Percentiles rank a stretch among this genome's conserved stretches.
phyloP scores from a whole-genome alignment of 2,329 filamentous ascomycete species.

The Phaeosphaeria sp. region DNA sequence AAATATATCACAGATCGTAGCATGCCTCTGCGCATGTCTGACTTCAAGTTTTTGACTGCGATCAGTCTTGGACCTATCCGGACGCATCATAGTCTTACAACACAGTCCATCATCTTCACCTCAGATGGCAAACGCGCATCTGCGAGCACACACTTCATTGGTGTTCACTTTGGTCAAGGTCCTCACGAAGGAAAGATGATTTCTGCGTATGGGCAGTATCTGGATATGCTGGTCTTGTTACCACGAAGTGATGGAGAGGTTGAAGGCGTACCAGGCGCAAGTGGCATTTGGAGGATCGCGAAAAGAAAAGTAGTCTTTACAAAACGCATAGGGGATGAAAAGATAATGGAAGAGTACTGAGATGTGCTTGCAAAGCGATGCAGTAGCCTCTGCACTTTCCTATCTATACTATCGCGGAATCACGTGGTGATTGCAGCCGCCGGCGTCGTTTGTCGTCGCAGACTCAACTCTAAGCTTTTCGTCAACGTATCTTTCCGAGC shows the following conservation, averaged over 20 bases:
- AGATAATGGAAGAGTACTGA: constrained; percentile 43
- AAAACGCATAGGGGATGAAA: constrained; percentile 42
- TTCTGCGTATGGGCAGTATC: constrained; percentile 52
- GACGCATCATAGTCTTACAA: constrained; percentile 53
- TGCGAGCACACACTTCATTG: constrained; percentile 51
- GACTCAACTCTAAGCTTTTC: background rate
- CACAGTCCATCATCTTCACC: constrained; percentile 47
- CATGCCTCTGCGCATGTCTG: background rate
- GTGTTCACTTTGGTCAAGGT: constrained; percentile 52
- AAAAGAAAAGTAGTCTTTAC: constrained; percentile 48
- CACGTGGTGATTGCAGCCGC: constrained; percentile 33
- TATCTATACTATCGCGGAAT: background rate
- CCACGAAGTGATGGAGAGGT: constrained; percentile 24
- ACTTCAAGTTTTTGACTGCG: background rate
- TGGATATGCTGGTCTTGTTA: constrained; percentile 45
- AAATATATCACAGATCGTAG: background rate
- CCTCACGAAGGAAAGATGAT: constrained; percentile 50
- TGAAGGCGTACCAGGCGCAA: constrained; percentile 45
- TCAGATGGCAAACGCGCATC: constrained; percentile 38
- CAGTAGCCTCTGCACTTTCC: background rate
- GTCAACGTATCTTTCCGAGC: background rate
- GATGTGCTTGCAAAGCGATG: background rate
- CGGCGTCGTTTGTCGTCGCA: constrained; percentile 48
- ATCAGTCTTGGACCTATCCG: constrained; percentile 48
- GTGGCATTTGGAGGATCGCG: constrained; percentile 49